Percentiles rank a stretch among this genome's conserved stretches.
Conservation (phyloP, 1,284 basidiomycete species). For the Retiboletus fuscus region DNA sequence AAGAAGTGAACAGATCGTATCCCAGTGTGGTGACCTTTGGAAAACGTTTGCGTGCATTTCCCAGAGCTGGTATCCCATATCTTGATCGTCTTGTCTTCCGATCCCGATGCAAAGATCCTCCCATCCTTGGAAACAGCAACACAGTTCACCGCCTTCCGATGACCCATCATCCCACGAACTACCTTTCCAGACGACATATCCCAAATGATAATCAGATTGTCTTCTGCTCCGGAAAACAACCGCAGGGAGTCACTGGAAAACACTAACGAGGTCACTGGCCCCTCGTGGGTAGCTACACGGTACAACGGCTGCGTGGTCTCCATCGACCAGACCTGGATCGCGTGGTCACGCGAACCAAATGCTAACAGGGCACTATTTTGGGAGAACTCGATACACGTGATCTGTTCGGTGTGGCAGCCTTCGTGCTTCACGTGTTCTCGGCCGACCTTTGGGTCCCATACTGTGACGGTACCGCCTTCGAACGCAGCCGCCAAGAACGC, state of each 20-base stretch:
- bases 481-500: constrained; percentile 38
- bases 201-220: constrained; percentile 41
- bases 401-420: constrained; percentile 28
- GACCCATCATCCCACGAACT: constrained; percentile 34
- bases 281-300: constrained; percentile 33
- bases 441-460: constrained; percentile 45
- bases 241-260: constrained; percentile 32
- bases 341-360: constrained; percentile 40
- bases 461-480: constrained; percentile 26
- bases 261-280: constrained; percentile 31
- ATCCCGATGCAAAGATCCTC: constrained; percentile 30
- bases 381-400: constrained; percentile 42
- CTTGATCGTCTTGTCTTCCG: constrained; percentile 42
- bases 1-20: constrained; percentile 36
- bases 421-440: constrained; percentile 38
- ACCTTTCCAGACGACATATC: constrained; percentile 36
- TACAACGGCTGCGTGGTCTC: constrained; percentile 27
- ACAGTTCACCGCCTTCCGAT: constrained; percentile 35
- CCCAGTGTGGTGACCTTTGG: constrained; percentile 30
- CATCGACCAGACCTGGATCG: constrained; percentile 39
- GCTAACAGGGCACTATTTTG: constrained; percentile 34
- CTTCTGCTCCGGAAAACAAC: constrained; percentile 37
- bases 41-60: constrained; percentile 33
- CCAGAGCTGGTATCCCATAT: constrained; percentile 36
- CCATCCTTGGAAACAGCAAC: constrained; percentile 35